A percentile compares a stretch with the other conserved stretches of the same genome.
Evolutionary conservation across 768 basidiomycete genomes (phyloP).

Genomic region (Phlebiopsis gigantea): DNA sequence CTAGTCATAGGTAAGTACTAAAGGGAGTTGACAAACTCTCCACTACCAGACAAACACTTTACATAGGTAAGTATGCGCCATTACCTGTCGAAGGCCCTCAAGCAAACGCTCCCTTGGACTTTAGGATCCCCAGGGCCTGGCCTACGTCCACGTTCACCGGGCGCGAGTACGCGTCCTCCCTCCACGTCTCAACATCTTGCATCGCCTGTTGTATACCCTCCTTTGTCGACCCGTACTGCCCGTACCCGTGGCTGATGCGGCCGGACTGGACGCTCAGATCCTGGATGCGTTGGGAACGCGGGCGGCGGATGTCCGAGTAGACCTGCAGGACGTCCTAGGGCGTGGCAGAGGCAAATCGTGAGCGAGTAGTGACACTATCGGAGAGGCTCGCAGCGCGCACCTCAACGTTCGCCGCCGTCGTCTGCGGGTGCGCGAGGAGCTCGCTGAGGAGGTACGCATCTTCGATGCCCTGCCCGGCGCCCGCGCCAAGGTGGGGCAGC

Average conservation of each 20-base stretch:
- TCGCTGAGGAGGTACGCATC: slow-evolving; percentile 44
- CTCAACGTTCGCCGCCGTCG: slow-evolving; percentile 34
- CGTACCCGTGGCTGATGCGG: slow-evolving; percentile 1
- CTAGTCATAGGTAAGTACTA: no score
- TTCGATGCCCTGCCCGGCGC: slow-evolving; percentile 56
- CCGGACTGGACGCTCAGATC: slow-evolving; percentile 4
- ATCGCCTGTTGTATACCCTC: slow-evolving; percentile 8
- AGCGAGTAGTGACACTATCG: not conserved
- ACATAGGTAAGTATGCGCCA: no score
- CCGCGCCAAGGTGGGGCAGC: slow-evolving; percentile 53
- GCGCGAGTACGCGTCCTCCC: not conserved
- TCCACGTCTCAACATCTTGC: not conserved
- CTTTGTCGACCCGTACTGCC: not conserved
- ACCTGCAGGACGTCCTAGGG: slow-evolving; percentile 4
- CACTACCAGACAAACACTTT: no score
- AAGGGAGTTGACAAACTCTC: no score
- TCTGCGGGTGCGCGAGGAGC: slow-evolving; percentile 39
- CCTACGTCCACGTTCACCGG: not conserved
- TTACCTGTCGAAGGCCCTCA: not conserved
- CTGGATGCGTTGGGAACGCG: slow-evolving; percentile 7
- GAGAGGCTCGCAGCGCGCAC: slow-evolving; percentile 17
- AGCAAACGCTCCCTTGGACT: not conserved
- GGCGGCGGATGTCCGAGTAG: slow-evolving; percentile 8
- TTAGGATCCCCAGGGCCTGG: not conserved
- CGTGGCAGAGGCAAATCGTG: not conserved